Evolutionary conservation across 495 filamentous ascomycete genomes (phyloP).

Genomic region (Neurospora sp.): DNA sequence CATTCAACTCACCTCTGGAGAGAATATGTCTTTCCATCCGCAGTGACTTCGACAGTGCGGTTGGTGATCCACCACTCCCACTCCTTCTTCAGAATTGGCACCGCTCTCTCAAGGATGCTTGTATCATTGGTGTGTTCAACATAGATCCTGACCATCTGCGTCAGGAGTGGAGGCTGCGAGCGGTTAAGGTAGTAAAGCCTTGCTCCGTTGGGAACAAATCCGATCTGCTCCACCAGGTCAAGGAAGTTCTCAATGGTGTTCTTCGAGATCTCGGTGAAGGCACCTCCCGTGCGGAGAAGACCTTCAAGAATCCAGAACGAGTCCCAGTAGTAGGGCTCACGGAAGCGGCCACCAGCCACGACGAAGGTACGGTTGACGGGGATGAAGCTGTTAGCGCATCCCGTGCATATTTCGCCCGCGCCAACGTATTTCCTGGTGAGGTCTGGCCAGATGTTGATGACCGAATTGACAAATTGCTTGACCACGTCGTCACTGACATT

Average conservation of each 20-base stretch:
- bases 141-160: constrained; percentile 38
- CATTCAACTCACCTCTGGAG: constrained; percentile 27
- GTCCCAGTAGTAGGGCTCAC: constrained; percentile 45
- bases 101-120: constrained; percentile 31
- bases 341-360: constrained; percentile 40
- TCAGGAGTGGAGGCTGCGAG: constrained; percentile 39
- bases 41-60: constrained; percentile 28
- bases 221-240: constrained; percentile 38
- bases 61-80: constrained; percentile 37
- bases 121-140: constrained; percentile 42
- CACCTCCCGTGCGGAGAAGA: constrained; percentile 37
- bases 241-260: constrained; percentile 45
- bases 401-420: constrained; percentile 24
- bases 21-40: constrained; percentile 25
- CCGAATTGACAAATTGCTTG: constrained; percentile 35
- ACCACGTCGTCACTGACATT: constrained; percentile 32
- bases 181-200: constrained; percentile 39
- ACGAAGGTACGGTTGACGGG: constrained; percentile 43
- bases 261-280: constrained; percentile 35
- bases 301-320: constrained; percentile 44
- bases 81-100: constrained; percentile 40
- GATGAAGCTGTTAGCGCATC: constrained; percentile 40
- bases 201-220: constrained; percentile 42
- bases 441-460: constrained; percentile 43
- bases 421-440: constrained; percentile 36